Percentiles rank a stretch among this genome's conserved stretches.
These are phyloP conservation scores for Aspergillus versicolor DNA, from an alignment of 2,329 filamentous ascomycete species.

Conservation along the genomic window DNA sequence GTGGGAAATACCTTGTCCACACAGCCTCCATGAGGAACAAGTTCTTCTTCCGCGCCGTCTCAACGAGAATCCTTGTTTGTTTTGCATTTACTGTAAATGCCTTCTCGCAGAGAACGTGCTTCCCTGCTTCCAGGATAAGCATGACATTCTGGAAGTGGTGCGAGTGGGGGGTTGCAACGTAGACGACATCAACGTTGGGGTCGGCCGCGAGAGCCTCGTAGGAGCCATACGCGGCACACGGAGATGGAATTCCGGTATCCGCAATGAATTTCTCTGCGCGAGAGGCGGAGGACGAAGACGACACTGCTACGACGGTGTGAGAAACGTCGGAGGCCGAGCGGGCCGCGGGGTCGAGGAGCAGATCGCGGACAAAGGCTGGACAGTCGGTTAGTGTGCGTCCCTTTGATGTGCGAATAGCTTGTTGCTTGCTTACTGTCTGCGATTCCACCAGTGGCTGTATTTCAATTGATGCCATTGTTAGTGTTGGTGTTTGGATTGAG, in stretches of 20 bases:
- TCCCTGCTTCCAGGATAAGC: conserved; percentile 78
- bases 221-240: conserved; percentile 72
- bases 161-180: conserved; percentile 86
- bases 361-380: conserved; percentile 68
- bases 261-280: conserved; percentile 72
- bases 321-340: conserved; percentile 70
- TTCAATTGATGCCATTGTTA: conserved; percentile 13
- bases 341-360: conserved; percentile 69
- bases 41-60: conserved; percentile 70
- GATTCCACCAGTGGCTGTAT: conserved; percentile 45
- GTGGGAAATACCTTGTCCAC: conserved; percentile 85
- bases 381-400: background rate
- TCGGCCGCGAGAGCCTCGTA: conserved; percentile 81
- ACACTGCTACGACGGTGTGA: conserved; percentile 76
- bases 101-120: conserved; percentile 90
- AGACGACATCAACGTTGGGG: conserved; percentile 77
- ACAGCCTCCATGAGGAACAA: conserved; percentile 83
- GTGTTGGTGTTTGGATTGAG: conserved; percentile 9
- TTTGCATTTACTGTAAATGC: conserved; percentile 80
- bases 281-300: conserved; percentile 71
- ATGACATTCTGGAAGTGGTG: conserved; percentile 91
- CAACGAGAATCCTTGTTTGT: conserved; percentile 70
- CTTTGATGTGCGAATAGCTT: background rate
- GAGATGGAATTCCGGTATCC: conserved; percentile 65
- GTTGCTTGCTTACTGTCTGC: conserved; percentile 33